Evolutionary conservation across 2,329 filamentous ascomycete genomes (phyloP).

Genomic region (Orbilia ellipsospora): DNA sequence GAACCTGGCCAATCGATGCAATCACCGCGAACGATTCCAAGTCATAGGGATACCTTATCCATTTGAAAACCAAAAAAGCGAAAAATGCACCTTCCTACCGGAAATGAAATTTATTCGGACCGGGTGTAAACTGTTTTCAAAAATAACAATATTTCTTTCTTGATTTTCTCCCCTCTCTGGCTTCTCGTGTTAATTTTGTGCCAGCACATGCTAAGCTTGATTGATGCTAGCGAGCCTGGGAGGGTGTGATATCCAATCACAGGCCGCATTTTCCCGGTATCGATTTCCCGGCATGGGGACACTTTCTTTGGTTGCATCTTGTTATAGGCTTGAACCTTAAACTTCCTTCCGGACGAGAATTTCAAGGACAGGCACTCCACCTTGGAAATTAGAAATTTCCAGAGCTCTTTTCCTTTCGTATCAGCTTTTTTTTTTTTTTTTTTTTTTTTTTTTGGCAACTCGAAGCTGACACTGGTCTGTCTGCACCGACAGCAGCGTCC

Average conservation of each 20-base stretch:
- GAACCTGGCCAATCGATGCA: too few relatives aligned
- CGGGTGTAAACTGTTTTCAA: not conserved
- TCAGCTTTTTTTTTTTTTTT: conserved; percentile 1
- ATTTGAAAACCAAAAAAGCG: not conserved
- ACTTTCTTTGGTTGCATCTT: conserved; percentile 7
- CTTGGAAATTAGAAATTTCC: conserved; percentile 23
- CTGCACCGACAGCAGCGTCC: too few relatives aligned
- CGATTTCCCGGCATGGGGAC: conserved; percentile 27
- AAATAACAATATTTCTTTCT: not conserved
- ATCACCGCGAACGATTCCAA: not conserved
- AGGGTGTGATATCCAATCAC: conserved; percentile 22
- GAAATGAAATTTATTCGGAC: too few relatives aligned
- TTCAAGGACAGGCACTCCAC: not conserved
- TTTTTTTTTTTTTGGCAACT: not conserved
- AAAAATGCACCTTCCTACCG: not conserved
- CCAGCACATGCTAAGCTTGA: conserved; percentile 9
- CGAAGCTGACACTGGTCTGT: not conserved
- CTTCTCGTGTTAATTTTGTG: not conserved
- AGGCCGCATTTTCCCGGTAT: conserved; percentile 1
- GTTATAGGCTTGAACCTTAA: conserved; percentile 36
- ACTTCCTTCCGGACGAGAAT: not conserved
- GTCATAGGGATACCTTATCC: not conserved
- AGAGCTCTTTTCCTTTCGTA: not conserved
- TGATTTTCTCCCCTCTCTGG: not conserved
- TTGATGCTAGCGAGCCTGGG: not conserved